Evolutionary conservation across 495 filamentous ascomycete genomes (phyloP).

Genomic region (Echria macrotheca): DNA sequence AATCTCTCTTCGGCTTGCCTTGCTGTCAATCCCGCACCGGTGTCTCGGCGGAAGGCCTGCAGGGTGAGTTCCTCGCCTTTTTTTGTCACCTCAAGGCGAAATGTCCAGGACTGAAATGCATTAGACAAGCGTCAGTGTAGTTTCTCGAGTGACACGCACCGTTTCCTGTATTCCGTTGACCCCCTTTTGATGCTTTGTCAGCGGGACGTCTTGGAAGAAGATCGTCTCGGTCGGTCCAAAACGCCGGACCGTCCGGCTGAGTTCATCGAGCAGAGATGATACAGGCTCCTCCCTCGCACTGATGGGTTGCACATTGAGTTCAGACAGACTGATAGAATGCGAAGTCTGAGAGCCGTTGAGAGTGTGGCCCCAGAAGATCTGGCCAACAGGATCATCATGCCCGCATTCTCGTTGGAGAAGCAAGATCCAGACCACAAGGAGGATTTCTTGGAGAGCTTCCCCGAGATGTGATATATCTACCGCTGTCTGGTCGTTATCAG

Average conservation of each 20-base stretch:
- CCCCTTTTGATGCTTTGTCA: too few relatives aligned
- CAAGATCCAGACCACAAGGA: constrained; percentile 14
- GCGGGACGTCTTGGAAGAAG: too few relatives aligned
- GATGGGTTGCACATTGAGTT: too few relatives aligned
- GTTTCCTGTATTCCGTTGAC: too few relatives aligned
- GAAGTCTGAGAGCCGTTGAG: too few relatives aligned
- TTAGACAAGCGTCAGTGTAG: too few relatives aligned
- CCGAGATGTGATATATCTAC: background rate
- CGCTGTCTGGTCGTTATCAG: background rate
- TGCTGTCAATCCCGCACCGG: background rate
- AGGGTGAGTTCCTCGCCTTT: constrained; percentile 6
- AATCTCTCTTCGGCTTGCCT: background rate
- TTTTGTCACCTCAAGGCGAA: constrained; percentile 12
- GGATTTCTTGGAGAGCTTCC: background rate
- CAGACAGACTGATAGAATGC: too few relatives aligned
- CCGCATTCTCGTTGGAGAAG: constrained; percentile 13
- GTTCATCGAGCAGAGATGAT: too few relatives aligned
- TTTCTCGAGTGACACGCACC: too few relatives aligned
- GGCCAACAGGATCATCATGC: constrained; percentile 10
- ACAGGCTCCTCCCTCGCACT: too few relatives aligned
- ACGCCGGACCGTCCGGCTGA: too few relatives aligned
- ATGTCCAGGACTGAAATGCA: constrained; percentile 10
- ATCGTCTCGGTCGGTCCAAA: too few relatives aligned
- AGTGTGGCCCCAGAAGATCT: constrained; percentile 15
- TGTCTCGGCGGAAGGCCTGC: constrained; percentile 4